These are phyloP conservation scores for Saccharomycopsis sp. DNA, from an alignment of 805 yeast species.

Conservation along the genomic window DNA sequence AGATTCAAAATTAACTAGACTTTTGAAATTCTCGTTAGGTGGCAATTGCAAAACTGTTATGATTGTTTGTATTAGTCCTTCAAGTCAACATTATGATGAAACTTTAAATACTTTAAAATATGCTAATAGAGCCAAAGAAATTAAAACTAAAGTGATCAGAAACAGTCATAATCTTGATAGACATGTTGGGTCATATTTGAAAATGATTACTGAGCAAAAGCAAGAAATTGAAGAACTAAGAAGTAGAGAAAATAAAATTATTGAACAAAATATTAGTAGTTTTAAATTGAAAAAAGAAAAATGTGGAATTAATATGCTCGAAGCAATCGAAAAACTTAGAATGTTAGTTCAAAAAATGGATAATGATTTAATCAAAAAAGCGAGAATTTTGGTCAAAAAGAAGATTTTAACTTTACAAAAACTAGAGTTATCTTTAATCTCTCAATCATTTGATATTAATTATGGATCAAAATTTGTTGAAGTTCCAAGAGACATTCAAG, in stretches of 20 bases:
- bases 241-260: slow-evolving; percentile 36
- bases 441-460: slow-evolving; percentile 18
- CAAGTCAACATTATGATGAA: slow-evolving; percentile 82
- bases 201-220: slow-evolving; percentile 75
- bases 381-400: slow-evolving; percentile 29
- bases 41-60: slow-evolving; percentile 93
- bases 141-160: slow-evolving; percentile 67
- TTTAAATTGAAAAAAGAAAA: slow-evolving; percentile 28
- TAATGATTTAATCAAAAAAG: slow-evolving; percentile 26
- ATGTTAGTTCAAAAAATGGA: slow-evolving; percentile 21
- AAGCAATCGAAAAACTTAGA: slow-evolving; percentile 32
- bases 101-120: slow-evolving; percentile 84
- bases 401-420: slow-evolving; percentile 32
- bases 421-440: slow-evolving; percentile 27
- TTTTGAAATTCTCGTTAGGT: slow-evolving; percentile 81
- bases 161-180: slow-evolving; percentile 69
- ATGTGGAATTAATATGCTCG: slow-evolving; percentile 31
- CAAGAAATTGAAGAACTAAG: slow-evolving; percentile 62
- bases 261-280: slow-evolving; percentile 29
- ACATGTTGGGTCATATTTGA: slow-evolving; percentile 76
- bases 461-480: slow-evolving; percentile 18
- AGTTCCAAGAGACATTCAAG: slow-evolving; percentile 21
- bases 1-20: slow-evolving; percentile 80
- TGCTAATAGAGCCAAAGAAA: slow-evolving; percentile 86
- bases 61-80: slow-evolving; percentile 92